Evolutionary conservation across 306 rosid species (phyloP), one percentile per base, ranked within the genome.

Genomic region (Neltuma alba): DNA sequence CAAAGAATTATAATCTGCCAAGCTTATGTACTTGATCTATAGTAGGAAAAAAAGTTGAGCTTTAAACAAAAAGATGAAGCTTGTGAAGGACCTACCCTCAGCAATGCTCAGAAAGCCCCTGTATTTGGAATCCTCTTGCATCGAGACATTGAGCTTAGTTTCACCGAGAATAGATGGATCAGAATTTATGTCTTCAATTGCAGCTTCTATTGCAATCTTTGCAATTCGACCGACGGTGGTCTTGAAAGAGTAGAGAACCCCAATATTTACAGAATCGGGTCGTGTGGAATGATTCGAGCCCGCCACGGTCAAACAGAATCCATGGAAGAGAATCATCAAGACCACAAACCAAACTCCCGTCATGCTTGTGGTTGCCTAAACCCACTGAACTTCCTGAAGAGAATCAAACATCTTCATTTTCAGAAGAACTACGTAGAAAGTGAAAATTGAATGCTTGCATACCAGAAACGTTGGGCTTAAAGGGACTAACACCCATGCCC

Each of bases 51-150:
- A 45, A 52, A 52, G 28, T 8, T n/a, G 28, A n/a, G 61, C 5
- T 54, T 54, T 31, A 42, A 63, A 33, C 12, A 15, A 25, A 7
- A 62, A 62, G 68, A n/a, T n/a, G n/a, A n/a, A 1, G 20, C 40
- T 61, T 10, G 7, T 12, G 48, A 62, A 80, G 23, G 75, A 83
- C 90, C 64, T 91, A 96, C 99, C 90, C 85, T 96, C 94, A 70
- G 94, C 42, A 74, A 96, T 89, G 89, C 98, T 87, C 40, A 96
- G 65, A 85, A 91, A 88, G 76, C 99, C 97, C 81, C 89, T 91
- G 80, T 79, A 90, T 74, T 88, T 91, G 33, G 96, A 82, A 81
- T 96, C 96, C 79, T 96, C 96, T 82, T 88, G 90, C 74, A 62
- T 79, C 7, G 79, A 58, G 68, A 93, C 67, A 11, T 27, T 78